A percentile compares a stretch with the other conserved stretches of the same genome.
Conservation (phyloP, 768 basidiomycete species). For the Boletus pseudo-olivaceus region DNA sequence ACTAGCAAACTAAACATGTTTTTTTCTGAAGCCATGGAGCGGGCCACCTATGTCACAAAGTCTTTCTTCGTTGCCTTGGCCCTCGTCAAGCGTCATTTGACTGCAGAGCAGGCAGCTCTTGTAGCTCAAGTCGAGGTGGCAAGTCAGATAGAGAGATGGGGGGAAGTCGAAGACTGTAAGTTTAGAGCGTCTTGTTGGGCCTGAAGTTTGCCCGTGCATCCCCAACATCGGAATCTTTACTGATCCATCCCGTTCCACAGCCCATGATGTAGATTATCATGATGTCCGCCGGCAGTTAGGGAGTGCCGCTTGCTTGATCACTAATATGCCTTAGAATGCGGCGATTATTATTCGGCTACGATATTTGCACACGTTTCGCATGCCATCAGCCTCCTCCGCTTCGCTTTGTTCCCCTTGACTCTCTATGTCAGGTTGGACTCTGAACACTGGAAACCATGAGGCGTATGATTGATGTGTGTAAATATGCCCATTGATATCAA, state of each 20-base stretch:
- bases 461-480: constrained; percentile 15
- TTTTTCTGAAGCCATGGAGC: constrained; percentile 70
- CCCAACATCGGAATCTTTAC: not conserved
- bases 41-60: constrained; percentile 85
- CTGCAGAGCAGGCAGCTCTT: constrained; percentile 78
- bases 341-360: constrained; percentile 2
- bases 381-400: not conserved
- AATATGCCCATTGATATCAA: constrained; percentile 13
- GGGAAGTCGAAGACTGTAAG: constrained; percentile 99
- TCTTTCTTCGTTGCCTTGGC: constrained; percentile 88
- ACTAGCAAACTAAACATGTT: not conserved
- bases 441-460: constrained; percentile 11
- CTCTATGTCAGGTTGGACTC: constrained; percentile 11
- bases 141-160: constrained; percentile 96
- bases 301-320: constrained; percentile 66
- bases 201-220: constrained; percentile 1
- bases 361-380: constrained; percentile 4
- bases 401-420: constrained; percentile 6
- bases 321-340: constrained; percentile 27
- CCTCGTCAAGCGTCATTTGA: constrained; percentile 70
- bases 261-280: constrained; percentile 97
- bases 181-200: constrained; percentile 11
- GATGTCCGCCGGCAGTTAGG: constrained; percentile 87
- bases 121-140: constrained; percentile 90
- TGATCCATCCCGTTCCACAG: constrained; percentile 42